These are phyloP conservation scores for Termitomyces heimii DNA, from an alignment of 768 basidiomycete genomes.

Conservation along the genomic window DNA sequence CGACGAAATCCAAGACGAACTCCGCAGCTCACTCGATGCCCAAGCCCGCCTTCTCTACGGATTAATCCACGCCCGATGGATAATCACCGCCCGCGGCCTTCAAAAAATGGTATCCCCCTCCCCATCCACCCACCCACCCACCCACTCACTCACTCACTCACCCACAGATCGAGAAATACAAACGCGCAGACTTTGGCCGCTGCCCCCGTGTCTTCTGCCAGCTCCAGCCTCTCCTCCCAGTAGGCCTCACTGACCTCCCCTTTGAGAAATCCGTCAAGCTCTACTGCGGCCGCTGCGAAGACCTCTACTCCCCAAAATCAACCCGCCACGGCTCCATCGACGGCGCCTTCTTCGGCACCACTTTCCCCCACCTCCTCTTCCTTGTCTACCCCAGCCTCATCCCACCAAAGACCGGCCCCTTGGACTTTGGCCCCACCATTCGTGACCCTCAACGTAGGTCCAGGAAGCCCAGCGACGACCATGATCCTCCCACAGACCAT, in stretches of 20 bases:
- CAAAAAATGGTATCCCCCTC: slow-evolving; percentile 99
- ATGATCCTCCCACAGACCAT: too few species aligned
- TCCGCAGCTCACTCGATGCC: slow-evolving; percentile 86
- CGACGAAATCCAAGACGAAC: slow-evolving; percentile 92
- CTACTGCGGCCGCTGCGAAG: slow-evolving; percentile 97
- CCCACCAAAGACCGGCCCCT: slow-evolving; percentile 66
- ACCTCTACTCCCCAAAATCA: slow-evolving; percentile 96
- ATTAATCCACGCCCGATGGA: slow-evolving; percentile 95
- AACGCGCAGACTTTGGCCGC: slow-evolving; percentile 95
- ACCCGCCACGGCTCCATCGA: slow-evolving; percentile 97
- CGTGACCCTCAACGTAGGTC: too few species aligned
- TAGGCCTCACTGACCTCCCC: slow-evolving; percentile 94
- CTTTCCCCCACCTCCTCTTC: slow-evolving; percentile 94
- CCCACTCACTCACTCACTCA: too few species aligned
- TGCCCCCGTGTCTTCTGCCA: slow-evolving; percentile 97
- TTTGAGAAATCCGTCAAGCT: slow-evolving; percentile 99
- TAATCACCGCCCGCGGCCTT: slow-evolving; percentile 89
- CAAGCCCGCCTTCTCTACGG: slow-evolving; percentile 93
- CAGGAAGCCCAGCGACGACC: too few species aligned
- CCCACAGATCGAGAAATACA: slow-evolving; percentile 88
- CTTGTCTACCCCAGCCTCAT: slow-evolving; percentile 95
- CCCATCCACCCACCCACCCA: too few species aligned
- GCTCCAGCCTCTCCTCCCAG: slow-evolving; percentile 90
- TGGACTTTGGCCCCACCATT: slow-evolving; percentile 26
- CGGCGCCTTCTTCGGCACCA: slow-evolving; percentile 97